Percentiles rank a stretch among this genome's conserved stretches.
These are phyloP conservation scores for Stropharia rugosoannulata DNA, from an alignment of 768 basidiomycete genomes.

Conservation along the genomic window DNA sequence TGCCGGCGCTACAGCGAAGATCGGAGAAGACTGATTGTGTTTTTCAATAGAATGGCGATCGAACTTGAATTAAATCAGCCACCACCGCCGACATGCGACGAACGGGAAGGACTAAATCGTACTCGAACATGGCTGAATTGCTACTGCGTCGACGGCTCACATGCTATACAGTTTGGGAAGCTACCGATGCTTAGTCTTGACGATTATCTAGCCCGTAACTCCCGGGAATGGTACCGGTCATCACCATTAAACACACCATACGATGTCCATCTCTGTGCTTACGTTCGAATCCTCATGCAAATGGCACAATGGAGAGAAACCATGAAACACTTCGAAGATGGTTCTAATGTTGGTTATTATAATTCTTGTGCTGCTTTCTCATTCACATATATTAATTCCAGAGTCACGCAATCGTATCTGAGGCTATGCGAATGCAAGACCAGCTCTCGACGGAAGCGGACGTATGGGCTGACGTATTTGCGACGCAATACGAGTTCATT, in stretches of 20 bases:
- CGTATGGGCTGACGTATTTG: slow-evolving; percentile 40
- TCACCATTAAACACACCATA: slow-evolving; percentile 37
- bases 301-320: slow-evolving; percentile 45
- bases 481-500: slow-evolving; percentile 31
- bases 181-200: slow-evolving; percentile 64
- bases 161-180: slow-evolving; percentile 77
- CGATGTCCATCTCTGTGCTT: slow-evolving; percentile 50
- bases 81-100: slow-evolving; percentile 44
- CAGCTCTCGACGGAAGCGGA: slow-evolving; percentile 35
- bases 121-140: slow-evolving; percentile 76
- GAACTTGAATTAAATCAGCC: slow-evolving; percentile 69
- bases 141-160: slow-evolving; percentile 72
- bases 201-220: slow-evolving; percentile 55
- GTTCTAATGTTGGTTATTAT: background rate
- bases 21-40: background rate
- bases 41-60: slow-evolving; percentile 55
- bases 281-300: slow-evolving; percentile 49
- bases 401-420: slow-evolving; percentile 32
- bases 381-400: slow-evolving; percentile 13
- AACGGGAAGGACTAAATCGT: slow-evolving; percentile 68
- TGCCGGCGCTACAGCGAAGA: background rate
- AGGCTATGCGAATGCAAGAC: slow-evolving; percentile 37
- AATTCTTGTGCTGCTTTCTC: background rate
- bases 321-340: slow-evolving; percentile 9
- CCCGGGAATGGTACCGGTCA: slow-evolving; percentile 47